Percentiles rank a stretch among this genome's conserved stretches.
phyloP scores from a whole-genome alignment of 2,329 filamentous ascomycete species.

The Fusarium sp. region DNA sequence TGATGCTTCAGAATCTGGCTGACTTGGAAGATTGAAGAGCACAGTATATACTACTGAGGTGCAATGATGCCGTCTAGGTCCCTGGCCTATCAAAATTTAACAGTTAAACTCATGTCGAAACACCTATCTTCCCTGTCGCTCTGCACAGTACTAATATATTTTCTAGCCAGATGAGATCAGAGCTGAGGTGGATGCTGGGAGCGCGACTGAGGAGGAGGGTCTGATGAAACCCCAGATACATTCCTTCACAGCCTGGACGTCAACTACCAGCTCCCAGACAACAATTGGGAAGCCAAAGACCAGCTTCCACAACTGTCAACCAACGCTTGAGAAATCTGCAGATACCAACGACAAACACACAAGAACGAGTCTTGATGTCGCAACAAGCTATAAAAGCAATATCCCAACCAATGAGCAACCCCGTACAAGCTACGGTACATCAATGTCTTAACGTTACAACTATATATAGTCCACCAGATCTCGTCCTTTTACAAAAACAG shows the following conservation, averaged over 20 bases:
- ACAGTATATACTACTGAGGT: neutral
- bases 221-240: too few relatives aligned
- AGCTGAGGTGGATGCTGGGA: neutral
- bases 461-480: neutral
- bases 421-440: neutral
- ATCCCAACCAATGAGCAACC: neutral
- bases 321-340: neutral
- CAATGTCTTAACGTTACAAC: neutral
- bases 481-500: neutral
- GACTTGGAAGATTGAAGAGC: neutral
- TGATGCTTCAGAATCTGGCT: neutral
- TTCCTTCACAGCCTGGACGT: neutral
- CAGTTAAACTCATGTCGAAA: neutral
- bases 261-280: too few relatives aligned
- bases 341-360: neutral
- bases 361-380: neutral
- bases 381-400: neutral
- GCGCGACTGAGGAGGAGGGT: neutral
- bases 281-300: too few relatives aligned
- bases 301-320: too few relatives aligned
- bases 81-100: neutral
- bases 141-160: neutral
- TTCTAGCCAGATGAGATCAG: neutral
- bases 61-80: accelerated
- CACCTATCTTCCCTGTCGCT: neutral